These are phyloP conservation scores for Lentinus tigrinus DNA, from an alignment of 768 basidiomycete genomes.

Conservation along the genomic window DNA sequence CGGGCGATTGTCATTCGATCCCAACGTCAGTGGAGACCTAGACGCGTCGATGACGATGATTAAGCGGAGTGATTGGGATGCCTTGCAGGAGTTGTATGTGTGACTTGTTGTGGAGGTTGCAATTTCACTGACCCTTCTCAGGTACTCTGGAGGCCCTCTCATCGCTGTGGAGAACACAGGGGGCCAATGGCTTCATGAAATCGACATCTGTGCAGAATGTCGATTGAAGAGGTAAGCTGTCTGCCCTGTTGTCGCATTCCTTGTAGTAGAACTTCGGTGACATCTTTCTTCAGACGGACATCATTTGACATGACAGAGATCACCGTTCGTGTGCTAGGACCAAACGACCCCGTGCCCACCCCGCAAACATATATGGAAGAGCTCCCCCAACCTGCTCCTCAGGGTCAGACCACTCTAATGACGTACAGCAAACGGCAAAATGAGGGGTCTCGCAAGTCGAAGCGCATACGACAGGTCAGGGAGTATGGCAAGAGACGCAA, in stretches of 20 bases:
- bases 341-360: conserved; percentile 31
- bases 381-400: conserved; percentile 8
- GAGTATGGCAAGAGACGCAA: conserved; percentile 49
- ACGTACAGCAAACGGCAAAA: conserved; percentile 40
- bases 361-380: conserved; percentile 29
- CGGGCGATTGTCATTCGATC: conserved; percentile 60
- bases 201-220: conserved; percentile 61
- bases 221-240: conserved; percentile 51
- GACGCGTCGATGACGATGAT: conserved; percentile 58
- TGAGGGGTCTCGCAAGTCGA: conserved; percentile 53
- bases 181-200: conserved; percentile 42
- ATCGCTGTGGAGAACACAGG: conserved; percentile 45
- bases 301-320: conserved; percentile 64
- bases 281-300: conserved; percentile 40
- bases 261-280: conserved; percentile 8
- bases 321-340: conserved; percentile 47
- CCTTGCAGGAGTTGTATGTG: conserved; percentile 56
- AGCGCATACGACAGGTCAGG: conserved; percentile 61
- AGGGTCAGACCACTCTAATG: conserved; percentile 22
- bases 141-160: conserved; percentile 57
- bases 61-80: conserved; percentile 63
- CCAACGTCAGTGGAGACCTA: conserved; percentile 57
- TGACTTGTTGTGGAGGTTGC: not conserved
- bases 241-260: not conserved
- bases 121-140: conserved; percentile 21